These are phyloP conservation scores for Tylopilus felleus DNA, from an alignment of 768 basidiomycete genomes.

Conservation along the genomic window DNA sequence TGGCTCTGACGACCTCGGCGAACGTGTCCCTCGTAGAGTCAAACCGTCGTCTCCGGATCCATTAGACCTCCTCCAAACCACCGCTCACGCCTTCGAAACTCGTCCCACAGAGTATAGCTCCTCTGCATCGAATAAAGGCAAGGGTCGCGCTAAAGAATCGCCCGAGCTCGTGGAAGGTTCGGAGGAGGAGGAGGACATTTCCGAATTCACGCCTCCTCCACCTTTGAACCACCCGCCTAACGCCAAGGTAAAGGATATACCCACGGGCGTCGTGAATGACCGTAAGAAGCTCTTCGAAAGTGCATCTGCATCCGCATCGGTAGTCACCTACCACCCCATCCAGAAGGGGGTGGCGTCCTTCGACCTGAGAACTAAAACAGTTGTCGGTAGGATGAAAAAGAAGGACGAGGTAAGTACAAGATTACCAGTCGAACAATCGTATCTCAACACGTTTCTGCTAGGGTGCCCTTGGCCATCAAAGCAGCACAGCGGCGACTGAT, in stretches of 20 bases:
- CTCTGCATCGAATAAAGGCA: conserved; percentile 20
- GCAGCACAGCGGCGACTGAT: conserved; percentile 9
- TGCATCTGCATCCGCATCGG: not conserved
- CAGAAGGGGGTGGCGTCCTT: not conserved
- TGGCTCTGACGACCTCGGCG: conserved; percentile 23
- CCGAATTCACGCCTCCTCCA: conserved; percentile 13
- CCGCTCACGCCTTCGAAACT: conserved; percentile 21
- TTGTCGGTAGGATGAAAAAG: conserved; percentile 23
- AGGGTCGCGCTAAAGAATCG: conserved; percentile 16
- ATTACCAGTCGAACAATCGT: not conserved
- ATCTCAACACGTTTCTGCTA: conserved; percentile 9
- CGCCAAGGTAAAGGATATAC: conserved; percentile 15
- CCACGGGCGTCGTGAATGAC: conserved; percentile 13
- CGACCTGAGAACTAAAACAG: conserved; percentile 1
- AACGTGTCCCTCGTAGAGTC: conserved; percentile 13
- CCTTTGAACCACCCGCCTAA: not conserved
- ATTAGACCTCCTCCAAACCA: not conserved
- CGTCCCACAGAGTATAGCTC: conserved; percentile 10
- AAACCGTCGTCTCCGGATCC: conserved; percentile 27
- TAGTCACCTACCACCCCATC: not conserved
- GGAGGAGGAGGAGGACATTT: conserved; percentile 25
- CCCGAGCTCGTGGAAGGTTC: conserved; percentile 16
- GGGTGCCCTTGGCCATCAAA: not conserved
- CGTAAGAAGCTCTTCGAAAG: conserved; percentile 12
- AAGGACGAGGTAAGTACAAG: conserved; percentile 22